A percentile compares a stretch with the other conserved stretches of the same genome.
Conservation (phyloP, 495 filamentous ascomycete genomes). For the Penicillium cinerascens region DNA sequence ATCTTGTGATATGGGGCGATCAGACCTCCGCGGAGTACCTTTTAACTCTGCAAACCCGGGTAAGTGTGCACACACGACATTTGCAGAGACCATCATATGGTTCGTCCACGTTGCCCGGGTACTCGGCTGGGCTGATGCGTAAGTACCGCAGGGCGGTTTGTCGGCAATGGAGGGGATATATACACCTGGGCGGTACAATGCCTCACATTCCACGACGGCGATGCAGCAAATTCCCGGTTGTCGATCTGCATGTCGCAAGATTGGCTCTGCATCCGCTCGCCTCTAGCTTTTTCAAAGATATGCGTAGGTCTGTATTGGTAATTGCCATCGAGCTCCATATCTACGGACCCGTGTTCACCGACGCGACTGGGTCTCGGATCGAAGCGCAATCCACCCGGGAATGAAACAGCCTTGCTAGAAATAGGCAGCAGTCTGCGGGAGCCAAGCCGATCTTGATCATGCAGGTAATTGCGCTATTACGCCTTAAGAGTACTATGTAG, state of each 20-base stretch:
- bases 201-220: neutral
- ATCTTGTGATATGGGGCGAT: conserved; percentile 7
- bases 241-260: conserved; percentile 2
- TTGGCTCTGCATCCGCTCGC: neutral
- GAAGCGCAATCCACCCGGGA: neutral
- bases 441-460: neutral
- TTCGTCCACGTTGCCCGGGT: conserved; percentile 3
- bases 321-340: neutral
- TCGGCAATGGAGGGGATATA: neutral
- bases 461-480: neutral
- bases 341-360: conserved; percentile 2
- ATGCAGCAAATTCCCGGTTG: conserved; percentile 6
- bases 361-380: conserved; percentile 7
- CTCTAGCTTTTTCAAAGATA: neutral
- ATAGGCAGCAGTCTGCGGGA: conserved; percentile 1
- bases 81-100: neutral
- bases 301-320: neutral
- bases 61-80: conserved; percentile 6
- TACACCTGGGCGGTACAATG: neutral
- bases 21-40: conserved; percentile 7
- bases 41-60: neutral
- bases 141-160: neutral
- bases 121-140: neutral
- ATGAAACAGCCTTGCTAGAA: neutral
- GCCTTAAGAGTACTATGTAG: neutral